Percentiles rank a stretch among this genome's conserved stretches.
These are phyloP conservation scores for Chaetomium globosum DNA, from an alignment of 2,329 filamentous ascomycete species.

Conservation along the genomic window DNA sequence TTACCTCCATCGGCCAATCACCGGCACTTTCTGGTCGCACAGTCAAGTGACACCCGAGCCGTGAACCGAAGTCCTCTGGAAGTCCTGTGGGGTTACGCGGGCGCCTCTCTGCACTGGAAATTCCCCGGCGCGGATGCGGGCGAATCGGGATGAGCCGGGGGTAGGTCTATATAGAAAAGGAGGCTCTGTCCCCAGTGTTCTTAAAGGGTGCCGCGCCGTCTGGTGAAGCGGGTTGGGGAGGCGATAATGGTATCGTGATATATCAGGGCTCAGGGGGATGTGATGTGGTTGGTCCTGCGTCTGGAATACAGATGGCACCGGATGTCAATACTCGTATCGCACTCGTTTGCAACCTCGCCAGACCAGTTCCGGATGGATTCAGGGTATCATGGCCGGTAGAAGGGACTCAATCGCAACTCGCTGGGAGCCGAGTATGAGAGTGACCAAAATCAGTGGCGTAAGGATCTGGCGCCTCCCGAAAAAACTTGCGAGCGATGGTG, in stretches of 20 bases:
- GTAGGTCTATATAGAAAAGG: slow-evolving; percentile 7
- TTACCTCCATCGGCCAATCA: slow-evolving; percentile 31
- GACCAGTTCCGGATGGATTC: slow-evolving; percentile 39
- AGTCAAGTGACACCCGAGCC: slow-evolving; percentile 30
- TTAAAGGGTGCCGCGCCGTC: slow-evolving; percentile 6
- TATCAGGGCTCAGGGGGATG: not conserved
- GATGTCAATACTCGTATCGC: slow-evolving; percentile 21
- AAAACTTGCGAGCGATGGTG: not conserved
- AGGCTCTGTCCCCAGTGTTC: slow-evolving; percentile 22
- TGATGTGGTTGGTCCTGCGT: not conserved
- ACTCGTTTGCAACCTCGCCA: slow-evolving; percentile 38
- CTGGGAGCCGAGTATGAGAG: slow-evolving; percentile 23
- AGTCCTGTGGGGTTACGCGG: slow-evolving; percentile 24
- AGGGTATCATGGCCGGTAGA: slow-evolving; percentile 42
- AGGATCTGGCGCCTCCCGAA: slow-evolving; percentile 24
- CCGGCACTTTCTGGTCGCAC: slow-evolving; percentile 23
- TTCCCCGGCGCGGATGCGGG: slow-evolving; percentile 22
- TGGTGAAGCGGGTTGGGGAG: not conserved
- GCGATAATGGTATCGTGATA: slow-evolving; percentile 16
- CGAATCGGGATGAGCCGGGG: slow-evolving; percentile 32
- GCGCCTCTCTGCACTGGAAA: slow-evolving; percentile 25
- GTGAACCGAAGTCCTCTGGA: slow-evolving; percentile 19
- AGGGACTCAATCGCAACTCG: slow-evolving; percentile 26
- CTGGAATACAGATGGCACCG: slow-evolving; percentile 26
- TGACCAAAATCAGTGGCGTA: slow-evolving; percentile 15